Percentiles rank a stretch among this genome's conserved stretches.
These are phyloP conservation scores for Xylariomycetidae sp. DNA, from an alignment of 2,329 filamentous ascomycete species.

Conservation along the genomic window DNA sequence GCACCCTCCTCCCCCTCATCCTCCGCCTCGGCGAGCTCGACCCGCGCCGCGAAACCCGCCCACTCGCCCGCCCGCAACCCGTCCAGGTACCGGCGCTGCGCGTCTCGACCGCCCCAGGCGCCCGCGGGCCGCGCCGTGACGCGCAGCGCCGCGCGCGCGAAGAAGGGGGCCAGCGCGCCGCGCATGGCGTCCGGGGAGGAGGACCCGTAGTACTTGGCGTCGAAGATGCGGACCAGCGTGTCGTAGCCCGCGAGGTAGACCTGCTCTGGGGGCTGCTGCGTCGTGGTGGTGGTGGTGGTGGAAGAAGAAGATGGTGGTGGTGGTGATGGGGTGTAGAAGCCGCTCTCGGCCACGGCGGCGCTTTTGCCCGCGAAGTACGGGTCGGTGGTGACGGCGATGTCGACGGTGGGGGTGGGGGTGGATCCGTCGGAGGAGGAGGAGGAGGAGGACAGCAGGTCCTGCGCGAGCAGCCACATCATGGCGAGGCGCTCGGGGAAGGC, in stretches of 20 bases:
- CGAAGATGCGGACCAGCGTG: constrained; percentile 65
- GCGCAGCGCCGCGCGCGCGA: constrained; percentile 53
- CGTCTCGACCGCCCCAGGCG: constrained; percentile 50
- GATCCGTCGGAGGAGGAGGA: not conserved
- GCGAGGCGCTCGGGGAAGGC: constrained; percentile 60
- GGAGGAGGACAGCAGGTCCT: constrained; percentile 37
- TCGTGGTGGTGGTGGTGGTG: not conserved
- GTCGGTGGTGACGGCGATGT: constrained; percentile 64
- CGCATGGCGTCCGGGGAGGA: constrained; percentile 44
- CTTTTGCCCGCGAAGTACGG: constrained; percentile 74
- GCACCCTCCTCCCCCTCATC: constrained; percentile 16
- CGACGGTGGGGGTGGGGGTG: constrained; percentile 32
- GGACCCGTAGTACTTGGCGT: constrained; percentile 74
- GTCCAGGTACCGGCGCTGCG: constrained; percentile 50
- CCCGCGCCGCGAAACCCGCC: constrained; percentile 50
- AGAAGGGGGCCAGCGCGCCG: constrained; percentile 55
- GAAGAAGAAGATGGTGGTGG: not conserved
- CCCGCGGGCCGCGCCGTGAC: constrained; percentile 59
- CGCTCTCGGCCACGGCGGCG: constrained; percentile 43
- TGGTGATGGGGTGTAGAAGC: constrained; percentile 31
- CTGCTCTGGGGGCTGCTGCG: constrained; percentile 36
- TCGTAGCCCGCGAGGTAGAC: constrained; percentile 71
- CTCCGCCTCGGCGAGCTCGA: constrained; percentile 52
- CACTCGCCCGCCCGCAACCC: constrained; percentile 48
- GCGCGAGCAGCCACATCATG: constrained; percentile 66